Conservation (phyloP, 129 eudicot species). For the Tagetes patula region DNA sequence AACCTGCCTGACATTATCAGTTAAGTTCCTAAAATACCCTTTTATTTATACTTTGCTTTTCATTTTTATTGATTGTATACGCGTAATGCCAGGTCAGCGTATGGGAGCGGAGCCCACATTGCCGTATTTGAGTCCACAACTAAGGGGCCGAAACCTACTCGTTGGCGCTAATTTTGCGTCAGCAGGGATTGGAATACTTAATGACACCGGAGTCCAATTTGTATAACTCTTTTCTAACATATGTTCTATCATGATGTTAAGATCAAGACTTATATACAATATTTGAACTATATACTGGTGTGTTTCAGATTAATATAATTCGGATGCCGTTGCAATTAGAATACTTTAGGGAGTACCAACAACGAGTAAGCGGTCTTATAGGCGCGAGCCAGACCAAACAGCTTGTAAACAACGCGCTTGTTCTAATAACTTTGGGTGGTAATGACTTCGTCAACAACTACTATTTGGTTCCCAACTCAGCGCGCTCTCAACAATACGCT, state of each 20-base stretch:
- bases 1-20: slow-evolving; percentile 44
- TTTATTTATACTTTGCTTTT: background rate
- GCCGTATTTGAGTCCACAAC: slow-evolving; percentile 73
- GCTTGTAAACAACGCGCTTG: slow-evolving; percentile 62
- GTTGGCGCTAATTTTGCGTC: slow-evolving; percentile 95
- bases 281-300: background rate
- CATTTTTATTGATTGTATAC: background rate
- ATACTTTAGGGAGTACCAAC: slow-evolving; percentile 76
- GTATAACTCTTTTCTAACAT: slow-evolving; percentile 34
- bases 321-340: slow-evolving; percentile 61
- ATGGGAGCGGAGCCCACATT: slow-evolving; percentile 62
- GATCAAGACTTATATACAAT: background rate
- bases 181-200: slow-evolving; percentile 90
- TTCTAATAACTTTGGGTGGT: slow-evolving; percentile 88
- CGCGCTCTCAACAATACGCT: slow-evolving; percentile 68
- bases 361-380: slow-evolving; percentile 48
- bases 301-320: slow-evolving; percentile 65
- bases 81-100: slow-evolving; percentile 49
- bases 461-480: slow-evolving; percentile 74
- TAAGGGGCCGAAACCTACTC: slow-evolving; percentile 57
- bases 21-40: slow-evolving; percentile 10
- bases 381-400: slow-evolving; percentile 51
- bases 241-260: background rate
- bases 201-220: slow-evolving; percentile 83
- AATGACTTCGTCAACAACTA: slow-evolving; percentile 93